A percentile compares a stretch with the other conserved stretches of the same genome.
These are phyloP conservation scores for Zea luxurians DNA, from an alignment of 176 grass and related monocot genomes.

Conservation along the genomic window DNA sequence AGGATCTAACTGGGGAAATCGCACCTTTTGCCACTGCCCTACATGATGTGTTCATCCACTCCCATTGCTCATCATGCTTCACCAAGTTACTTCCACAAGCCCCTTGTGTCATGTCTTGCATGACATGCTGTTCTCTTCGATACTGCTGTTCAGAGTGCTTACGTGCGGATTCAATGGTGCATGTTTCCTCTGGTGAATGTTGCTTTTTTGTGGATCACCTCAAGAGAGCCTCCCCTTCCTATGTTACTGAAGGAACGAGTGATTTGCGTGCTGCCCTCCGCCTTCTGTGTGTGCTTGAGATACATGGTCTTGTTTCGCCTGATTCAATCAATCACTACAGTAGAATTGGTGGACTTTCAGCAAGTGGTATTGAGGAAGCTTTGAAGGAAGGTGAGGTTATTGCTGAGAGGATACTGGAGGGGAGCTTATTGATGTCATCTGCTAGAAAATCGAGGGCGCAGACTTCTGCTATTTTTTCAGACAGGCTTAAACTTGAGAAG, in stretches of 20 bases:
- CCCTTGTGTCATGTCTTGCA: slow-evolving; percentile 31
- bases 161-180: slow-evolving; percentile 37
- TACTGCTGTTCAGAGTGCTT: slow-evolving; percentile 72
- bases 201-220: slow-evolving; percentile 38
- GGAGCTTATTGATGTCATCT: slow-evolving; percentile 56
- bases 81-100: slow-evolving; percentile 32
- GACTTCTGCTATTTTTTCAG: background rate
- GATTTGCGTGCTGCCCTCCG: slow-evolving; percentile 64
- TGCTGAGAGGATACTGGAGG: slow-evolving; percentile 55
- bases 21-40: slow-evolving; percentile 58
- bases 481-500: slow-evolving; percentile 39
- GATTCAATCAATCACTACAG: background rate
- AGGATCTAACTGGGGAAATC: slow-evolving; percentile 63
- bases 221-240: slow-evolving; percentile 11
- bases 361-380: slow-evolving; percentile 50
- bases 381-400: slow-evolving; percentile 52
- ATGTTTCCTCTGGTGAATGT: slow-evolving; percentile 70
- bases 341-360: slow-evolving; percentile 67
- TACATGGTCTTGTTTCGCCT: slow-evolving; percentile 25
- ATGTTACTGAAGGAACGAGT: slow-evolving; percentile 37
- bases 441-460: slow-evolving; percentile 42
- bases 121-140: slow-evolving; percentile 43
- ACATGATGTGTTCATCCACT: slow-evolving; percentile 54
- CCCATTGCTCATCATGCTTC: slow-evolving; percentile 72
- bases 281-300: slow-evolving; percentile 55